phyloP scores from a whole-genome alignment of 257 asterid species.

The Solanum paucissectum region DNA sequence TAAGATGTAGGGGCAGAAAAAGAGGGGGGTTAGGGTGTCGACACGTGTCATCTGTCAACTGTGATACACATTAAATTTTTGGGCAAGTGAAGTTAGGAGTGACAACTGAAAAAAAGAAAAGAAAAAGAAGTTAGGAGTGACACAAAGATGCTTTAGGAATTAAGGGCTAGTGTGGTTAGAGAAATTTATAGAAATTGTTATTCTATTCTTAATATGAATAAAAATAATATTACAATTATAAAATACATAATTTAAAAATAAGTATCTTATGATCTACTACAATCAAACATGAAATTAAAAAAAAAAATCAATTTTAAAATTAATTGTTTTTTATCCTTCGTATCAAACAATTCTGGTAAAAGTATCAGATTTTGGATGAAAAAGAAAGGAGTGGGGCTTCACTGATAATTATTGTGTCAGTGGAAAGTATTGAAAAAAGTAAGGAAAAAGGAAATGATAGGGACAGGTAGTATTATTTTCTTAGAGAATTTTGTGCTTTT shows the following conservation, averaged over 20 bases:
- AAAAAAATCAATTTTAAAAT: no score
- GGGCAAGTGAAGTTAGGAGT: background rate
- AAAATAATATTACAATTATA: no score
- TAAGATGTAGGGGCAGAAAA: background rate
- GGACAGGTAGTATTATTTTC: background rate
- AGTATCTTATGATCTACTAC: background rate
- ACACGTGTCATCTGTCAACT: background rate
- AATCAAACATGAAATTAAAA: no score
- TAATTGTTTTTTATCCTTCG: background rate
- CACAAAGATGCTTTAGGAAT: background rate
- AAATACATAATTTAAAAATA: no score
- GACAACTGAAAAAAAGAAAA: background rate
- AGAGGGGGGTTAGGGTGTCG: background rate
- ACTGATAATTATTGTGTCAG: background rate
- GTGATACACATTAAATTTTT: background rate
- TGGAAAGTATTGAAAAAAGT: background rate
- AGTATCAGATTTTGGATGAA: background rate
- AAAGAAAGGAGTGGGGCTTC: background rate
- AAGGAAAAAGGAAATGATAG: background rate
- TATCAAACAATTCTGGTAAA: background rate
- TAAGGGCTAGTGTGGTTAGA: background rate
- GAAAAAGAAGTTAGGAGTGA: background rate
- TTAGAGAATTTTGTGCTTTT: background rate
- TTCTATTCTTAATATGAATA: no score
- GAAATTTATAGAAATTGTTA: no score